Evolutionary conservation across 768 basidiomycete genomes (phyloP), one percentile per base, ranked within the genome.

Genomic region (Chalciporus pseudorubinellus): DNA sequence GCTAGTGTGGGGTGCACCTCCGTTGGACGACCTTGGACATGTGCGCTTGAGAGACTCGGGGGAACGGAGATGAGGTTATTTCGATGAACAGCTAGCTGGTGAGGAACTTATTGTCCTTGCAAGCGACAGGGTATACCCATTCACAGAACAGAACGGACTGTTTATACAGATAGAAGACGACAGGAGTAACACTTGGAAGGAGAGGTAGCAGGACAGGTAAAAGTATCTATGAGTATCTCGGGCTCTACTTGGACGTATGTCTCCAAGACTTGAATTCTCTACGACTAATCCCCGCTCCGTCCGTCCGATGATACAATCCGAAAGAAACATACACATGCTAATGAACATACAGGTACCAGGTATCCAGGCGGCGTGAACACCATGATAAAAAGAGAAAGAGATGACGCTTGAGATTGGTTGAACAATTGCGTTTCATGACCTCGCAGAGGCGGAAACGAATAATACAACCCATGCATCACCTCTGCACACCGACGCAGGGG

Each of bases 1-100:
- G 0, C 58, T 87, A 6, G 78, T 90, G 4, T 86, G 82, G 83
- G 84, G 84, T 28, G 88, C 89, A 22, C 88, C 88, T 6, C 71
- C 82, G 1, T 74, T 89, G 46, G 85, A 89, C 56, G 73, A 76
- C 44, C 61, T 83, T 13, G 85, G 85, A 45, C 78, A 72, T 52
- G 61, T 79, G 58, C 7, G 19, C 31, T 20, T 51, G 38, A 52
- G 29, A 21, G 40, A 46, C n/a, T 56, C 56, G 6, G 26, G 24
- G 20, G 36, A 45, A 33, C 49, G 21, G 18, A 38, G 46, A 49
- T 59, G 19, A 52, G 14, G 21, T 4, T 19, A 12, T 14, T 16
- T 24, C 40, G 34, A n/a, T 16, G 16, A 14, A 10, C n/a, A n/a
- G 7, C 34, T 8, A n/a, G 16, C 18, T 20, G 21, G 28, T 39